Evolutionary conservation across 2,329 filamentous ascomycete genomes (phyloP).

Genomic region (Pseudopithomyces chartarum): DNA sequence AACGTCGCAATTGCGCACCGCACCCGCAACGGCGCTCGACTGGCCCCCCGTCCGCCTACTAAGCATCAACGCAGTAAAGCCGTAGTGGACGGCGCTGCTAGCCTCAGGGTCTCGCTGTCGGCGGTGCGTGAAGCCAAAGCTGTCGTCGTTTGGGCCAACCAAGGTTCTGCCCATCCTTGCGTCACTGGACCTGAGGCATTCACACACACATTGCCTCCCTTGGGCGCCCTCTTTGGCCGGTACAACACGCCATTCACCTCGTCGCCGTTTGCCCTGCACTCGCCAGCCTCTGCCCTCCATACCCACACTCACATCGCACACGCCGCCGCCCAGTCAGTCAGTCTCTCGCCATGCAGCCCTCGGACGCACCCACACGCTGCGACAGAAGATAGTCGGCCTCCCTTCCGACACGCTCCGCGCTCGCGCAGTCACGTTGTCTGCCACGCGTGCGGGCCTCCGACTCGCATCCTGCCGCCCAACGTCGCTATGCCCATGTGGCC

Average conservation of each 20-base stretch:
- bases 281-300: neutral
- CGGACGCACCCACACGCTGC: slow-evolving; percentile 4
- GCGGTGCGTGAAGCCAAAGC: neutral
- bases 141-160: slow-evolving; percentile 1
- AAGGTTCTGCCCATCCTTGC: slow-evolving; percentile 8
- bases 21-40: neutral
- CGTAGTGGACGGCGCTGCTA: neutral
- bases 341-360: slow-evolving; percentile 17
- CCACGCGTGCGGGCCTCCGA: slow-evolving; percentile 4
- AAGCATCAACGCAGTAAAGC: neutral
- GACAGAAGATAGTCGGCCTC: slow-evolving; percentile 22
- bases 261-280: neutral
- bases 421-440: slow-evolving; percentile 28
- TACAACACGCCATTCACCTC: neutral
- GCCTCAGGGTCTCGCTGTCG: neutral
- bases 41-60: neutral
- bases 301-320: neutral
- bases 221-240: slow-evolving; percentile 8
- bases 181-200: slow-evolving; percentile 1
- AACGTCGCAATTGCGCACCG: neutral
- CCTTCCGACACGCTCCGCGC: slow-evolving; percentile 17
- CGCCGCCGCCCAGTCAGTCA: neutral
- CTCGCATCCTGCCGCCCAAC: slow-evolving; percentile 3
- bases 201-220: neutral
- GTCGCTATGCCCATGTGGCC: slow-evolving; percentile 77